Base-by-base conservation (phyloP, 805 yeast genomes). In the Candida parachauliodes region DNA sequence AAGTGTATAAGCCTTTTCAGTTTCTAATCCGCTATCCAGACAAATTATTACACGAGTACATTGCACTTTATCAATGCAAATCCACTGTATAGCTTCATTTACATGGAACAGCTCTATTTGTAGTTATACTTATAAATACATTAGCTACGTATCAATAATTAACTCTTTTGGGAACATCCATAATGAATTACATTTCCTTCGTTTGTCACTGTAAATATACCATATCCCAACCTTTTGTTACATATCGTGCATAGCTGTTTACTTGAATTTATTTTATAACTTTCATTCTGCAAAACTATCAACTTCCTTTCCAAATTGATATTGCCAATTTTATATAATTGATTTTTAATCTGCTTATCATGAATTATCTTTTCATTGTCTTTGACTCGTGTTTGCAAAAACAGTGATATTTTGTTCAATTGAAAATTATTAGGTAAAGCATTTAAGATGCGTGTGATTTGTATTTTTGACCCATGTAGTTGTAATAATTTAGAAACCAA, bases 231-330 rank as follows among this genome's bases (percentile, higher is more conserved):
- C 9, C 63, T 55, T 47, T 78, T 79, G 16, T 65, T 59, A 57
- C 95, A 87, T 12, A 77, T 67, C 2, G 58, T 49, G 52, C 95
- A 87, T n/a, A 54, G 55, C 24, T 70, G 62, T 24, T 51, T 55
- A 11, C 57, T 58, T 14, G 68, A 64, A 10, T 73, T 70, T 9
- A 73, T 32, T 45, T 53, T 2, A 60, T 60, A 55, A 50, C 62
- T 49, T 39, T 58, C 45, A 53, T 66, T 47, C 55, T 60, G 68
- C 28, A 55, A 50, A 17, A 54, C 54, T 43, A 69, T 62, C n/a
- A 72, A 58, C 32, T 54, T 59, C 47, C 68, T 71, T 47, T 68
- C 72, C 12, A 65, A 60, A 43, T 72, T 68, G 6, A 76, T 62
- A 23, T 77, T 51, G 11, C 79, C 74, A 1, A 78, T 74, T 48